phyloP scores from a whole-genome alignment of 768 basidiomycete species.

The Hydnum rufescens region DNA sequence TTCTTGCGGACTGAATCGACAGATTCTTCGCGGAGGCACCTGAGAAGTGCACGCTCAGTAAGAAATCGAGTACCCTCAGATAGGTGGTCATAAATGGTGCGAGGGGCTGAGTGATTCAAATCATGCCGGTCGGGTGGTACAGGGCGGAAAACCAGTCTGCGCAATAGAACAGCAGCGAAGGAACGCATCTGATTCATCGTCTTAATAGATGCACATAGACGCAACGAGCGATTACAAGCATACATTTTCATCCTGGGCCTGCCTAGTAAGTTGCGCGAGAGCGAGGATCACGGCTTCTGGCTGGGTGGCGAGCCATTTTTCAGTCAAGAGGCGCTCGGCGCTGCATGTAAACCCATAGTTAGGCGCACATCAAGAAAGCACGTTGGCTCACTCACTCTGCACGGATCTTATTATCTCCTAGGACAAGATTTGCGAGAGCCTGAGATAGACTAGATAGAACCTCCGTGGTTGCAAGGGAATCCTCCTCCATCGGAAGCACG shows the following conservation, averaged over 20 bases:
- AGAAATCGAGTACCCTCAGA: conserved; percentile 42
- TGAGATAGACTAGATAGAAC: conserved; percentile 61
- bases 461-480: conserved; percentile 24
- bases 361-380: background rate
- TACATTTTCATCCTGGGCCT: conserved; percentile 63
- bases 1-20: conserved; percentile 41
- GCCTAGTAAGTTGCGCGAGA: conserved; percentile 56
- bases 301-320: conserved; percentile 44
- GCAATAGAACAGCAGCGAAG: conserved; percentile 62
- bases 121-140: conserved; percentile 24
- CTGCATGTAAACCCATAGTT: conserved; percentile 17
- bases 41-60: conserved; percentile 52
- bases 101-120: conserved; percentile 18
- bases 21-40: conserved; percentile 44
- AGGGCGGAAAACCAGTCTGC: conserved; percentile 55
- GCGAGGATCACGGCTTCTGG: conserved; percentile 67
- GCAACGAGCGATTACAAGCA: conserved; percentile 16
- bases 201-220: background rate
- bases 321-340: conserved; percentile 68
- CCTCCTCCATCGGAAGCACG: conserved; percentile 2
- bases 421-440: conserved; percentile 65
- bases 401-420: conserved; percentile 69
- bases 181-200: conserved; percentile 50
- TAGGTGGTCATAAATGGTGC: conserved; percentile 49
- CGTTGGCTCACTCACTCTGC: conserved; percentile 30